phyloP scores from a whole-genome alignment of 2,329 filamentous ascomycete species.

The Alternaria ventricosa region DNA sequence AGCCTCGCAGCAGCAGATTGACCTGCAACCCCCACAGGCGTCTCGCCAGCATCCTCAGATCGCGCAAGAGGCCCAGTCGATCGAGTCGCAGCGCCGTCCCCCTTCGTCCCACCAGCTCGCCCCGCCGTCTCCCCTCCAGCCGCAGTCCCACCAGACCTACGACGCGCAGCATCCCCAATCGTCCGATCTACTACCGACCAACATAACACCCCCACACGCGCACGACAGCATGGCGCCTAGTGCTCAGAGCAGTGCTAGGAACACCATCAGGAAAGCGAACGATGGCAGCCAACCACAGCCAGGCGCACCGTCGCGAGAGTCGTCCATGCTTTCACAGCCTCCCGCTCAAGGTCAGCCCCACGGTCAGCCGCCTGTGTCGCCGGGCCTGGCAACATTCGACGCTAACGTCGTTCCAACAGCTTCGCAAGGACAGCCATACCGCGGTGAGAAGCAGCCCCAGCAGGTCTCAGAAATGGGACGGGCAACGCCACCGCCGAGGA shows the following conservation, averaged over 20 bases:
- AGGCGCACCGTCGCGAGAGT: slow-evolving; percentile 42
- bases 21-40: slow-evolving; percentile 42
- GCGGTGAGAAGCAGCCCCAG: slow-evolving; percentile 45
- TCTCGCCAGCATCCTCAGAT: slow-evolving; percentile 40
- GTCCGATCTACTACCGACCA: slow-evolving; percentile 34
- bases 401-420: slow-evolving; percentile 54
- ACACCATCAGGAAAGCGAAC: slow-evolving; percentile 45
- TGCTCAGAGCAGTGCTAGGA: slow-evolving; percentile 30
- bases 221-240: slow-evolving; percentile 44
- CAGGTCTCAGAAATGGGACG: slow-evolving; percentile 44
- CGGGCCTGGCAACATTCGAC: slow-evolving; percentile 52
- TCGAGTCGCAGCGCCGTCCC: slow-evolving; percentile 40
- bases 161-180: slow-evolving; percentile 36
- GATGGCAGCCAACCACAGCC: slow-evolving; percentile 39
- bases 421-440: slow-evolving; percentile 54
- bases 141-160: slow-evolving; percentile 40
- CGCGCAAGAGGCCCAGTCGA: slow-evolving; percentile 34
- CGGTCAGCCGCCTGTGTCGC: slow-evolving; percentile 45
- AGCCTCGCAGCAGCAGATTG: slow-evolving; percentile 40
- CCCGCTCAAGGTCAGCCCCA: slow-evolving; percentile 46
- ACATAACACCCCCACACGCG: slow-evolving; percentile 37
- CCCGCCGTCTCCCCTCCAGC: slow-evolving; percentile 46
- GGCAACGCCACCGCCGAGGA: slow-evolving; percentile 55
- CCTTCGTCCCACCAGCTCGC: slow-evolving; percentile 45
- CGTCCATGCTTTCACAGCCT: slow-evolving; percentile 44